phyloP scores from a whole-genome alignment of 176 grass and related monocot species.

The Oryza meridionalis region DNA sequence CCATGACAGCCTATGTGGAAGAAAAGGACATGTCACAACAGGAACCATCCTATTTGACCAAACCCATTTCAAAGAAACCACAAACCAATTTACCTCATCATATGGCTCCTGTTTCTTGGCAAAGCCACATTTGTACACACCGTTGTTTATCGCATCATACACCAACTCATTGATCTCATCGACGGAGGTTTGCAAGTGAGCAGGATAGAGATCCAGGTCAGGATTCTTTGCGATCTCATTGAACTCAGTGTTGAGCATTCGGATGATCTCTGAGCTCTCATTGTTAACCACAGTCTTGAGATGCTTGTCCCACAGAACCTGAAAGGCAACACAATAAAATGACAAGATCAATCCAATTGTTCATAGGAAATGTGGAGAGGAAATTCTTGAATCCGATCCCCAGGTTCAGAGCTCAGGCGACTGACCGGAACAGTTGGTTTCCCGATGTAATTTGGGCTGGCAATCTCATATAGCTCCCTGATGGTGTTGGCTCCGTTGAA shows the following conservation, averaged over 20 bases:
- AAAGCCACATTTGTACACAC: constrained; percentile 96
- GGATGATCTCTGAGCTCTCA: constrained; percentile 95
- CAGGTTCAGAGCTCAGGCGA: not conserved
- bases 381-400: not conserved
- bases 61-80: not conserved
- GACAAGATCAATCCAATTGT: not conserved
- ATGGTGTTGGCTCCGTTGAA: constrained; percentile 70
- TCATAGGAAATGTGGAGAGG: not conserved
- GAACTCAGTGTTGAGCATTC: constrained; percentile 93
- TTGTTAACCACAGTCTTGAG: constrained; percentile 91
- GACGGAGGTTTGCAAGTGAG: constrained; percentile 51
- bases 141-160: constrained; percentile 78
- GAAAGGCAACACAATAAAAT: not conserved
- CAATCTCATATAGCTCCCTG: constrained; percentile 84
- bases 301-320: constrained; percentile 97
- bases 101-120: constrained; percentile 93
- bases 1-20: constrained; percentile 61
- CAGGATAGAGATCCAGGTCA: constrained; percentile 71
- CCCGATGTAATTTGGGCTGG: constrained; percentile 73
- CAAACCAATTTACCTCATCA: constrained; percentile 57
- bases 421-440: constrained; percentile 89
- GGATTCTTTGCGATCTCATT: constrained; percentile 69
- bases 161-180: constrained; percentile 73
- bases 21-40: constrained; percentile 20
- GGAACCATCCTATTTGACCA: not conserved